Evolutionary conservation across 306 rosid species (phyloP), one percentile per base, ranked within the genome.

Genomic region (Glycine latifolia): DNA sequence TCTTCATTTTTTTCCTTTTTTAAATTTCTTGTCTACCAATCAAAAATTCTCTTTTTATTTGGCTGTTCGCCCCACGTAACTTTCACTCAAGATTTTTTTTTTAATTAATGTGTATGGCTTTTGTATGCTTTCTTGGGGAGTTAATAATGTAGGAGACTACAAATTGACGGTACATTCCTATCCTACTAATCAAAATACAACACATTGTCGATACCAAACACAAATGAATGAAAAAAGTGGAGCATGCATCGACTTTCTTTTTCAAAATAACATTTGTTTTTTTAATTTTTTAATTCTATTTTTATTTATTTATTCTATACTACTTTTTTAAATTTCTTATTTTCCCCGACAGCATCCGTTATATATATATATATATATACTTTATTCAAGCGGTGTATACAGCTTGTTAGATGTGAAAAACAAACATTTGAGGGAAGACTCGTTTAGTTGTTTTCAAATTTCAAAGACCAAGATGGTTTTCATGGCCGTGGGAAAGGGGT

Each of bases 21-120:
- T 58, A 3, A 6, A 67, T 67, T 17, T 67, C 41, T 7, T 15
- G 13, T 52, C 33, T 12, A 20, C 44, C 48, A 20, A 17, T 44
- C 14, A 46, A 79, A 56, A 10, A 26, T 43, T 31, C 31, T 11
- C 11, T 39, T 56, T 20, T 7, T 39, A 39, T 3, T 39, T 80
- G 63, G 48, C 44, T 35, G 50, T 26, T 26, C 31, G 31, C 31
- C 70, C 60, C 67, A 79, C 77, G 83, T 80, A 59, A 35, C 78
- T 48, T 48, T 80, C 63, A 48, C 17, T 2, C 37, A 8, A 47
- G 16, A 62, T 72, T 72, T 61, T 61, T 20, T 6, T 6, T 26
- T 26, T 26, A 26, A 26, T 26, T 26, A 26, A 26, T 26, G 31
- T 2, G 31, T 26, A 26, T 26, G 31, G 31, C 31, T 26, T 26